A percentile compares a stretch with the other conserved stretches of the same genome.
Evolutionary conservation across 176 grass and related monocot genomes (phyloP).

Genomic region (Elymus sibiricus): DNA sequence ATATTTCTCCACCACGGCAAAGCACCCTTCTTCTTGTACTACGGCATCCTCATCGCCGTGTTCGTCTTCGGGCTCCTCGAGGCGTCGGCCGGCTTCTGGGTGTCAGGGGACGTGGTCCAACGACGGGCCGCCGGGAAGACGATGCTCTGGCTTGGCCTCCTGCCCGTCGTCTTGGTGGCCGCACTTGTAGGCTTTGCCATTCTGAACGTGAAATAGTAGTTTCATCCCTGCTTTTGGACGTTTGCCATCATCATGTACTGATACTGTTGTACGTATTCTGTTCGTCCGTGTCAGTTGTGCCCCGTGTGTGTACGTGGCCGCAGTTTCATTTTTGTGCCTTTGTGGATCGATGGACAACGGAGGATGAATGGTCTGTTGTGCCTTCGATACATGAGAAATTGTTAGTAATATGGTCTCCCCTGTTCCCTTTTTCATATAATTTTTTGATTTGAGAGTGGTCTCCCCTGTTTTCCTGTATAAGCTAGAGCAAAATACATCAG

Average conservation of each 20-base stretch:
- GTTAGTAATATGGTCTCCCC: too few relatives aligned
- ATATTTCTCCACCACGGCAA: conserved; percentile 12
- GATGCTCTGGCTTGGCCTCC: background rate
- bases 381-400: too few relatives aligned
- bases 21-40: background rate
- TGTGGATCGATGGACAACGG: too few relatives aligned
- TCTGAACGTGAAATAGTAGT: background rate
- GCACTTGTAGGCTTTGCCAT: background rate
- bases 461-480: too few relatives aligned
- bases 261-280: too few relatives aligned
- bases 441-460: too few relatives aligned
- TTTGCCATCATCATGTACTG: background rate
- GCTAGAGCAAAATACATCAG: too few relatives aligned
- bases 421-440: too few relatives aligned
- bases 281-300: too few relatives aligned
- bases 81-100: background rate
- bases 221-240: background rate
- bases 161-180: background rate
- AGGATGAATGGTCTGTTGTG: too few relatives aligned
- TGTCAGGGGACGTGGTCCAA: background rate
- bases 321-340: too few relatives aligned
- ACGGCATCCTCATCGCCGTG: background rate
- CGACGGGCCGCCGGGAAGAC: background rate
- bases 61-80: background rate
- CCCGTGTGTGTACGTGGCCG: too few relatives aligned